Percentiles rank a stretch among this genome's conserved stretches.
Evolutionary conservation across 2,329 filamentous ascomycete species (phyloP).

Genomic region (Colletotrichum ledebouriae): DNA sequence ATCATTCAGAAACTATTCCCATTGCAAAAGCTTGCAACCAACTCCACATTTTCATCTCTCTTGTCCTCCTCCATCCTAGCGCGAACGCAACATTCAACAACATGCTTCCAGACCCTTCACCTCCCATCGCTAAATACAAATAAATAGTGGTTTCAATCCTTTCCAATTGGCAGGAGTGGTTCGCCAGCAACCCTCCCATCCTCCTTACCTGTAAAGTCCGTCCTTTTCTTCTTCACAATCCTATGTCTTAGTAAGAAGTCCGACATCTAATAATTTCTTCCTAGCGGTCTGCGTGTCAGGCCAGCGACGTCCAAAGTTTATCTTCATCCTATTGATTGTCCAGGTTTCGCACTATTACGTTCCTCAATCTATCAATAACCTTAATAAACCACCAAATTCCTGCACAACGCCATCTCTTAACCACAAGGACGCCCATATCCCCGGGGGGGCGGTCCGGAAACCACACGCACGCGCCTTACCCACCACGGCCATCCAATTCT

Average conservation of each 20-base stretch:
- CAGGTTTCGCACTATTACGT: too few species aligned
- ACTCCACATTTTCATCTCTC: conserved; percentile 29
- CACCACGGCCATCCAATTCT: too few species aligned
- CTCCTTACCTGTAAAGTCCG: background rate
- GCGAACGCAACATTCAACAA: background rate
- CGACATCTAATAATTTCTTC: too few species aligned
- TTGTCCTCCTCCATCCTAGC: background rate
- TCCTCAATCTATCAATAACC: background rate
- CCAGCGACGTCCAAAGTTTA: too few species aligned
- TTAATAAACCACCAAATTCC: background rate
- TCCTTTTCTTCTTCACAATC: conserved; percentile 6
- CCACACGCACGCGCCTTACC: too few species aligned
- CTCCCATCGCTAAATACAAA: conserved; percentile 14
- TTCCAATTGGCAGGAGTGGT: conserved; percentile 7
- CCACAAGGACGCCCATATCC: too few species aligned
- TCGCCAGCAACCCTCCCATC: conserved; percentile 1
- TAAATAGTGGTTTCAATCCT: conserved; percentile 9
- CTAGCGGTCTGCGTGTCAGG: too few species aligned
- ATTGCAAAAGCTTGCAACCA: conserved; percentile 7
- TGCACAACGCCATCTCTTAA: background rate
- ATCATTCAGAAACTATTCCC: conserved; percentile 35
- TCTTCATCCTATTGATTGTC: too few species aligned
- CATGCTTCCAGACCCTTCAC: background rate
- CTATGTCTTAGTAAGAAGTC: background rate
- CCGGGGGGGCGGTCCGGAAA: too few species aligned